A percentile compares a stretch with the other conserved stretches of the same genome.
These are phyloP conservation scores for Boletus hoseneyae DNA, from an alignment of 1,284 basidiomycete species.

Conservation along the genomic window DNA sequence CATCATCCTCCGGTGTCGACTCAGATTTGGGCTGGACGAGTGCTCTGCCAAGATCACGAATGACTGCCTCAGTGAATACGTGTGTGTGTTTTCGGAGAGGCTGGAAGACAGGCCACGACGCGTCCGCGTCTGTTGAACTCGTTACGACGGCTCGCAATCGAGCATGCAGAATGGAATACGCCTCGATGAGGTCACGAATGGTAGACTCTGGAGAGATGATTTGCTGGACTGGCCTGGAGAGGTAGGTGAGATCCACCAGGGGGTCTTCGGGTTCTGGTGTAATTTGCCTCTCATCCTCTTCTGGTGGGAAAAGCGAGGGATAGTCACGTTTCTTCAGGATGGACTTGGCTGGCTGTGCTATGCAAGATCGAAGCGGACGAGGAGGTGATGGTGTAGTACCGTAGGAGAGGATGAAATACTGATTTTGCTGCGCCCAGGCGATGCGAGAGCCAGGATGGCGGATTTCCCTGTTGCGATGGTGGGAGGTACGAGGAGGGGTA, in stretches of 20 bases:
- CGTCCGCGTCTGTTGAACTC: constrained; percentile 49
- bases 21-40: constrained; percentile 51
- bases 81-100: constrained; percentile 54
- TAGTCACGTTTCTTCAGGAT: constrained; percentile 56
- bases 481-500: constrained; percentile 63
- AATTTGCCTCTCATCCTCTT: constrained; percentile 51
- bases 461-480: constrained; percentile 55
- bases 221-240: constrained; percentile 54
- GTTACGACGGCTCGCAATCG: constrained; percentile 53
- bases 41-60: constrained; percentile 62
- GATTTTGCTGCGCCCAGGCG: constrained; percentile 56
- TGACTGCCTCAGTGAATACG: constrained; percentile 49
- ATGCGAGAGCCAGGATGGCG: constrained; percentile 44
- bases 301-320: constrained; percentile 35
- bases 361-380: constrained; percentile 35
- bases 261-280: constrained; percentile 72
- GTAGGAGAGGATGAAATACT: constrained; percentile 47
- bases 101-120: constrained; percentile 66
- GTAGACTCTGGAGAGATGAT: constrained; percentile 50
- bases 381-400: constrained; percentile 32
- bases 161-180: constrained; percentile 64
- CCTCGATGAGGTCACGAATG: constrained; percentile 60
- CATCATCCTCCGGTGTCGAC: constrained; percentile 28
- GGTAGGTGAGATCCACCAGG: constrained; percentile 58
- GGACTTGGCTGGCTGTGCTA: constrained; percentile 49